Evolutionary conservation across 495 filamentous ascomycete genomes (phyloP).

Genomic region (Neurospora terricola): DNA sequence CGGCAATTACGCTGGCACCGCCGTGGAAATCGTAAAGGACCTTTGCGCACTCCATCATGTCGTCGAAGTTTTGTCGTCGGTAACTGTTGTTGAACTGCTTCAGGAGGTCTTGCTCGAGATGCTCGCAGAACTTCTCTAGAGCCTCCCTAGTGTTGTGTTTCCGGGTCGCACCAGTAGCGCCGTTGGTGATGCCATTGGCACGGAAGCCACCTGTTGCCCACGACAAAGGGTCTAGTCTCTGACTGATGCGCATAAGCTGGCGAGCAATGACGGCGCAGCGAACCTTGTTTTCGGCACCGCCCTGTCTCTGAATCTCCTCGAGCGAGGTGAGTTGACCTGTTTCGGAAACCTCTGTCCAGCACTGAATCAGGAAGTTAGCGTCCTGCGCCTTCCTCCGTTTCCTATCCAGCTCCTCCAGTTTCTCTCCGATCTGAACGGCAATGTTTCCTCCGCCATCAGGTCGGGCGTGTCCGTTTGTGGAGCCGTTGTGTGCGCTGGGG

Average conservation of each 20-base stretch:
- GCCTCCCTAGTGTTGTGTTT: slow-evolving; percentile 70
- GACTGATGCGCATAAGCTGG: slow-evolving; percentile 79
- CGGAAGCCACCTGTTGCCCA: slow-evolving; percentile 49
- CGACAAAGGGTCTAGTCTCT: slow-evolving; percentile 64
- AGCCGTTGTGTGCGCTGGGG: slow-evolving; percentile 18
- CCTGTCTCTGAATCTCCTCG: slow-evolving; percentile 69
- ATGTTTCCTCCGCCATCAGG: slow-evolving; percentile 63
- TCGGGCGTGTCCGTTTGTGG: slow-evolving; percentile 28
- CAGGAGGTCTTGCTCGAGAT: slow-evolving; percentile 86
- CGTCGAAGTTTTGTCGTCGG: slow-evolving; percentile 83
- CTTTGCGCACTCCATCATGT: slow-evolving; percentile 91
- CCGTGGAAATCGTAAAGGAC: slow-evolving; percentile 94
- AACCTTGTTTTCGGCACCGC: slow-evolving; percentile 76
- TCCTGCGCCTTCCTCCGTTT: slow-evolving; percentile 84
- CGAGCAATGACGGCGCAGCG: slow-evolving; percentile 83
- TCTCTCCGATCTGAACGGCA: slow-evolving; percentile 91
- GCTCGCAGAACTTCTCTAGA: slow-evolving; percentile 95
- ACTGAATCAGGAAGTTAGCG: slow-evolving; percentile 88
- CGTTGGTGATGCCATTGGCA: slow-evolving; percentile 46
- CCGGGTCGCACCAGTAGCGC: slow-evolving; percentile 28
- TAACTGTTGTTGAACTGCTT: slow-evolving; percentile 97
- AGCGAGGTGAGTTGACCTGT: slow-evolving; percentile 68
- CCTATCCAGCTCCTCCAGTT: slow-evolving; percentile 85
- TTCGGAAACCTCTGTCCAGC: slow-evolving; percentile 89
- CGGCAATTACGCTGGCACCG: slow-evolving; percentile 82